Percentiles rank a stretch among this genome's conserved stretches.
Evolutionary conservation across 169 alveolate genomes (phyloP).

Genomic region (Neospora caninum): DNA sequence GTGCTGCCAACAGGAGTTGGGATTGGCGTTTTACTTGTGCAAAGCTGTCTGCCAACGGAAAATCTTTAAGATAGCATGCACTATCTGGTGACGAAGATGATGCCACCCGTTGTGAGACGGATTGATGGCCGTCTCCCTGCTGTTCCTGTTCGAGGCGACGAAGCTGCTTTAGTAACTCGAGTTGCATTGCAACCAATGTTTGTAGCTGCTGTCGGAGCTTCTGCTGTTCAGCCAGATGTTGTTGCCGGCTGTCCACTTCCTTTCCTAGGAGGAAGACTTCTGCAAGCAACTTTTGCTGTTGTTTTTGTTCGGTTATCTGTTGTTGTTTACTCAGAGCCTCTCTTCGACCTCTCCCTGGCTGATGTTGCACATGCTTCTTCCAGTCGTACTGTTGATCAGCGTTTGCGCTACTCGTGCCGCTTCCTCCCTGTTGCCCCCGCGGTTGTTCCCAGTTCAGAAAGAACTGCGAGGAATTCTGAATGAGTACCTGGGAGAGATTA

Average conservation of each 20-base stretch:
- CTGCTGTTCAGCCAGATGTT: background rate
- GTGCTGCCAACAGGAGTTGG: background rate
- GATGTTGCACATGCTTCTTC: background rate
- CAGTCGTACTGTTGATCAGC: background rate
- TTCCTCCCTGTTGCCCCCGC: background rate
- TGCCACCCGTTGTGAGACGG: background rate
- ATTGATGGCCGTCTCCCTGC: background rate
- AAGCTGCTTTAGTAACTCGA: constrained; percentile 3
- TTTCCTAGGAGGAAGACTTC: background rate
- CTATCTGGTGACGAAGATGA: background rate
- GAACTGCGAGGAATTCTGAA: constrained; percentile 22
- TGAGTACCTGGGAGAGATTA: constrained; percentile 20
- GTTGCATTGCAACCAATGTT: background rate
- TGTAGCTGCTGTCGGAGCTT: constrained; percentile 19
- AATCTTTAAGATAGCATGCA: background rate
- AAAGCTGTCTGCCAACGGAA: background rate
- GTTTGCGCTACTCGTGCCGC: background rate
- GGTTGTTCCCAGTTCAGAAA: constrained; percentile 27
- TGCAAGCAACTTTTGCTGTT: background rate
- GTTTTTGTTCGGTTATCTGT: background rate
- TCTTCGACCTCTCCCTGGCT: background rate
- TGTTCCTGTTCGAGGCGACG: background rate
- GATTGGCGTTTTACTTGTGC: background rate
- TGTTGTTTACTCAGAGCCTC: background rate
- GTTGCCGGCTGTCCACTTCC: background rate